A percentile compares a stretch with the other conserved stretches of the same genome.
Evolutionary conservation across 768 basidiomycete species (phyloP).

Genomic region (Rhodotorula sphaerocarpa): DNA sequence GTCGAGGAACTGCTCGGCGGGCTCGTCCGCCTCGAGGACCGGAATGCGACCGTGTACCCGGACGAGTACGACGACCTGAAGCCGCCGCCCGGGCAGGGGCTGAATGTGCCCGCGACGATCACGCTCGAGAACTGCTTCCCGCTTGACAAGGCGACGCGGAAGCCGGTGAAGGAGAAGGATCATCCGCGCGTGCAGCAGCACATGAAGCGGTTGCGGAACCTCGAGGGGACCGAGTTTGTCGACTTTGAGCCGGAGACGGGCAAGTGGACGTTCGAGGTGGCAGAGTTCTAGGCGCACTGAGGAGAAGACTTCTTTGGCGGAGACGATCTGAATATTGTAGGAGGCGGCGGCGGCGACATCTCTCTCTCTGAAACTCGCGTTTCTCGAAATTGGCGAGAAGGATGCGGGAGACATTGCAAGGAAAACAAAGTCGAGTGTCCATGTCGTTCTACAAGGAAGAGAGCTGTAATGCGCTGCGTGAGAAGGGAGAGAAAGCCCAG

Average conservation of each 20-base stretch:
- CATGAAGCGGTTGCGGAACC: slow-evolving; percentile 68
- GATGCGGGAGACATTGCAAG: too few species aligned
- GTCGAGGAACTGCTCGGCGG: slow-evolving; percentile 76
- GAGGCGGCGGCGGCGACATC: too few species aligned
- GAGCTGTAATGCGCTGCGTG: too few species aligned
- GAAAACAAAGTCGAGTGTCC: too few species aligned
- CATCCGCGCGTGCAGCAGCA: slow-evolving; percentile 62
- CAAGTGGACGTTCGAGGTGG: slow-evolving; percentile 86
- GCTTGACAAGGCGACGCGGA: slow-evolving; percentile 78
- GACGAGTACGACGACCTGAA: slow-evolving; percentile 79
- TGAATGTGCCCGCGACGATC: slow-evolving; percentile 79
- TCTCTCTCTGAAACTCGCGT: too few species aligned
- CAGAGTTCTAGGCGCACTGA: slow-evolving; percentile 56
- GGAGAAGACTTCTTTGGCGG: too few species aligned
- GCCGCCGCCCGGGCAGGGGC: slow-evolving; percentile 69
- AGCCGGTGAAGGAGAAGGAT: slow-evolving; percentile 73
- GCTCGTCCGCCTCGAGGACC: slow-evolving; percentile 77
- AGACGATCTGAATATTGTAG: too few species aligned
- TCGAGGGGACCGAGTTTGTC: slow-evolving; percentile 79
- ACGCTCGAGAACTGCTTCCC: slow-evolving; percentile 75
- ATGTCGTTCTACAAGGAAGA: neutral
- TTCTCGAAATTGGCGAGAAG: too few species aligned
- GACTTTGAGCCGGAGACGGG: slow-evolving; percentile 70
- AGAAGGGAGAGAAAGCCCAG: too few species aligned
- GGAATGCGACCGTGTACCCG: slow-evolving; percentile 88